Evolutionary conservation across 495 filamentous ascomycete species (phyloP).

Genomic region (Neurospora sp.): DNA sequence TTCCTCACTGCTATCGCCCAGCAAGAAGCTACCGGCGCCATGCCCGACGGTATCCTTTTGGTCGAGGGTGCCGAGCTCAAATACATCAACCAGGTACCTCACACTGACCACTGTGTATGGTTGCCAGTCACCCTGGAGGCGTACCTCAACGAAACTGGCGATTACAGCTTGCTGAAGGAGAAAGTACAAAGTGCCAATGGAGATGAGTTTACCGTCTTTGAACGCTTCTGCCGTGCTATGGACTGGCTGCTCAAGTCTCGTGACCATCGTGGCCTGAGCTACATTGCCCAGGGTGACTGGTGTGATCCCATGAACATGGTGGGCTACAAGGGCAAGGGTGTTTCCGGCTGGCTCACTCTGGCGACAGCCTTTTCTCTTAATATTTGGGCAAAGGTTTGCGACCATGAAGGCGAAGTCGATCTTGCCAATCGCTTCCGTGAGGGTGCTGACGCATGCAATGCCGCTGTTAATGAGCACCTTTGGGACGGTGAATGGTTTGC

Average conservation of each 20-base stretch:
- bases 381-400: conserved; percentile 42
- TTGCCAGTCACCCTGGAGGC: conserved; percentile 42
- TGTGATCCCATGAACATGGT: conserved; percentile 54
- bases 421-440: conserved; percentile 33
- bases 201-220: conserved; percentile 39
- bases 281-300: conserved; percentile 49
- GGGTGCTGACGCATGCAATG: conserved; percentile 38
- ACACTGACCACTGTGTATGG: conserved; percentile 51
- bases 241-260: conserved; percentile 41
- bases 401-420: conserved; percentile 30
- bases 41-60: conserved; percentile 47
- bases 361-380: conserved; percentile 41
- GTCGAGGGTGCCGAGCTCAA: conserved; percentile 45
- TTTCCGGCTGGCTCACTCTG: conserved; percentile 48
- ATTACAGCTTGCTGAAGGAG: conserved; percentile 41
- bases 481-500: conserved; percentile 49
- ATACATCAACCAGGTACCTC: conserved; percentile 50
- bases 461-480: conserved; percentile 39
- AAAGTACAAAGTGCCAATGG: conserved; percentile 30
- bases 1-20: conserved; percentile 40
- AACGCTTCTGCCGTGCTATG: conserved; percentile 44
- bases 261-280: conserved; percentile 44
- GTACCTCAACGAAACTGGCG: conserved; percentile 44
- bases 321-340: conserved; percentile 44
- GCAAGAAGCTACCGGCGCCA: conserved; percentile 43